phyloP scores from a whole-genome alignment of 2,329 filamentous ascomycete species.

The Dothideomycetes sp. region DNA sequence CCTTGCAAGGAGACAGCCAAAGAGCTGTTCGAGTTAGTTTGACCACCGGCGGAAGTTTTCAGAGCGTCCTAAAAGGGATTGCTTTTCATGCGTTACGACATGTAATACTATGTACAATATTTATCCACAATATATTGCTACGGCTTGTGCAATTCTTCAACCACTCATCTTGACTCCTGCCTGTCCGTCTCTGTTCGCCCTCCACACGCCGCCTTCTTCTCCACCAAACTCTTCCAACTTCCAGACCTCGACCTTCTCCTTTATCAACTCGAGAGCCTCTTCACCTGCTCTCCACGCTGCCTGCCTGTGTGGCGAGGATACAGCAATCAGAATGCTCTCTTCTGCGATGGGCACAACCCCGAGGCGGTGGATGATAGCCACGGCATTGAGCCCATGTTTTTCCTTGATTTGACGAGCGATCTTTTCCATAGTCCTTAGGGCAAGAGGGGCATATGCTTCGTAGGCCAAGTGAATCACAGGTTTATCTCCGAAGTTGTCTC shows the following conservation, averaged over 20 bases:
- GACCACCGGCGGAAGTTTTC: too few relatives aligned
- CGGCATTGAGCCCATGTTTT: constrained; percentile 58
- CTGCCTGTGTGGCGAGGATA: constrained; percentile 72
- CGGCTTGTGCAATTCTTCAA: constrained; percentile 1
- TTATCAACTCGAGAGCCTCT: constrained; percentile 79
- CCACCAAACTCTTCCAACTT: constrained; percentile 81
- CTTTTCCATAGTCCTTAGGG: constrained; percentile 56
- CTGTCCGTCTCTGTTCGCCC: constrained; percentile 71
- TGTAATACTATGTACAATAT: constrained; percentile 15
- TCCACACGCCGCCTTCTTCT: constrained; percentile 69
- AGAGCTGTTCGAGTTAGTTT: too few relatives aligned
- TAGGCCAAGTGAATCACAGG: constrained; percentile 69
- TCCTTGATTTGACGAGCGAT: constrained; percentile 51
- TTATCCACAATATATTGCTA: not conserved
- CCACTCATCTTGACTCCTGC: constrained; percentile 40
- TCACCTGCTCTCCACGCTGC: constrained; percentile 84
- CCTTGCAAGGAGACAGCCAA: too few relatives aligned
- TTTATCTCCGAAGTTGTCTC: constrained; percentile 62
- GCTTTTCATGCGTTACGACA: constrained; percentile 20
- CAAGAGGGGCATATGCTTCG: constrained; percentile 61
- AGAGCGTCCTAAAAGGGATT: too few relatives aligned
- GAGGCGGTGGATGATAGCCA: constrained; percentile 76
- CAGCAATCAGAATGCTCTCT: constrained; percentile 84
- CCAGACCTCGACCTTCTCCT: constrained; percentile 87
- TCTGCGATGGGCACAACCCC: constrained; percentile 83